phyloP scores from a whole-genome alignment of 495 filamentous ascomycete species.

The Durotheca rogersii region DNA sequence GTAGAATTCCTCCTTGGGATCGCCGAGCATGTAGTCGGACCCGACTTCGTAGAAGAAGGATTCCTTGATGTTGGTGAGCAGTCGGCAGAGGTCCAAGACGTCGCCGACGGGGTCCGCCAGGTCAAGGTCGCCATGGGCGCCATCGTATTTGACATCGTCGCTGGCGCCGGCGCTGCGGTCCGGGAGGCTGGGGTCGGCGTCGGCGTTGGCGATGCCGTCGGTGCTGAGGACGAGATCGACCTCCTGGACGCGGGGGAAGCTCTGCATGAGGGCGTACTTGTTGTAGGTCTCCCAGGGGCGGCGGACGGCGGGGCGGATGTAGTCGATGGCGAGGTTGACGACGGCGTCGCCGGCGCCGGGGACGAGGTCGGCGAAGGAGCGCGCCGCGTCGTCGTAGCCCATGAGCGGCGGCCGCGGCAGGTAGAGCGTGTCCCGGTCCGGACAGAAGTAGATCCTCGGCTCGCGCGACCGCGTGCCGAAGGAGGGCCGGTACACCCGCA shows the following conservation, averaged over 20 bases:
- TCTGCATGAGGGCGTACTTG: slow-evolving; percentile 49
- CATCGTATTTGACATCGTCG: slow-evolving; percentile 8
- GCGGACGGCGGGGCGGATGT: slow-evolving; percentile 47
- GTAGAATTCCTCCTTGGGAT: slow-evolving; percentile 22
- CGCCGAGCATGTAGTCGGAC: slow-evolving; percentile 22
- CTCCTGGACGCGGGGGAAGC: slow-evolving; percentile 44
- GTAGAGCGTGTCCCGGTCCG: slow-evolving; percentile 50
- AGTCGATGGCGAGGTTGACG: slow-evolving; percentile 48
- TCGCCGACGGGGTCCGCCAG: slow-evolving; percentile 41
- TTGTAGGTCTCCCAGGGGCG: slow-evolving; percentile 56
- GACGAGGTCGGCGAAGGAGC: slow-evolving; percentile 41
- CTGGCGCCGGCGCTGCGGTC: slow-evolving; percentile 3
- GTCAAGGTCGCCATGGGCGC: slow-evolving; percentile 30
- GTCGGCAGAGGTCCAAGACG: slow-evolving; percentile 29
- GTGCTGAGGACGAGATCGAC: slow-evolving; percentile 40
- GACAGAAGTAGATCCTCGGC: slow-evolving; percentile 46
- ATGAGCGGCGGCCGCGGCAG: slow-evolving; percentile 46
- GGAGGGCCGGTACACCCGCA: slow-evolving; percentile 40
- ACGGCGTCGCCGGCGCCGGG: slow-evolving; percentile 32
- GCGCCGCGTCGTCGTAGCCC: slow-evolving; percentile 49
- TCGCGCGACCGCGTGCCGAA: slow-evolving; percentile 43
- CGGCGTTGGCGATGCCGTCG: no score
- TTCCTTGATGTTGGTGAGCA: slow-evolving; percentile 44
- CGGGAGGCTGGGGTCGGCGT: no score
- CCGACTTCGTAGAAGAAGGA: slow-evolving; percentile 45